A percentile compares a stretch with the other conserved stretches of the same genome.
These are phyloP conservation scores for Climacium dendroides DNA, from an alignment of 225 moss, liverwort and hornwort species.

Conservation along the genomic window DNA sequence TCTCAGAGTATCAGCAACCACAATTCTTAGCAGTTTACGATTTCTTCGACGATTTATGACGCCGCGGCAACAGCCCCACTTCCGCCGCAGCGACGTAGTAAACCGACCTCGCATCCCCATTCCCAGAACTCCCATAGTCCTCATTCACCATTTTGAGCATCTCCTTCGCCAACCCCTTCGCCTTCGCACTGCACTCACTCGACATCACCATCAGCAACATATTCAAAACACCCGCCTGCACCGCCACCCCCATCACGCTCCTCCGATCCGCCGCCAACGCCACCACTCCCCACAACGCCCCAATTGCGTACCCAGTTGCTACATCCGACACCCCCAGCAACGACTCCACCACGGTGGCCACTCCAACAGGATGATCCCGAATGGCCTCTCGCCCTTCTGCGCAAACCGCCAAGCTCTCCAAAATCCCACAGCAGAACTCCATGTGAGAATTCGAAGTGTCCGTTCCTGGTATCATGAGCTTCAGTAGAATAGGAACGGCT, in stretches of 20 bases:
- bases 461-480: neutral
- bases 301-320: slow-evolving; percentile 42
- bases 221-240: slow-evolving; percentile 37
- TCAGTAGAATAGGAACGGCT: slow-evolving; percentile 24
- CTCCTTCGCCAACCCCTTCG: slow-evolving; percentile 37
- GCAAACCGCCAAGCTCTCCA: slow-evolving; percentile 41
- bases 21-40: too few relatives aligned
- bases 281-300: slow-evolving; percentile 41
- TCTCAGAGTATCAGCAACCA: neutral
- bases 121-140: neutral
- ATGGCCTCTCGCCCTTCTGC: slow-evolving; percentile 74
- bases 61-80: neutral
- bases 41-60: neutral
- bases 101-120: neutral
- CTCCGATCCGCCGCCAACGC: slow-evolving; percentile 35
- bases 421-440: slow-evolving; percentile 34
- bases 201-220: slow-evolving; percentile 49
- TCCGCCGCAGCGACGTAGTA: neutral
- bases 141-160: slow-evolving; percentile 48
- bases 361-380: slow-evolving; percentile 30
- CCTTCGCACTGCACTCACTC: slow-evolving; percentile 31
- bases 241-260: slow-evolving; percentile 19
- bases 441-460: neutral
- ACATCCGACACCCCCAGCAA: slow-evolving; percentile 35
- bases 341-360: slow-evolving; percentile 36